Percentiles rank a stretch among this genome's conserved stretches.
phyloP scores from a whole-genome alignment of 179 eudicot species.

The Amaranthus tricolor region DNA sequence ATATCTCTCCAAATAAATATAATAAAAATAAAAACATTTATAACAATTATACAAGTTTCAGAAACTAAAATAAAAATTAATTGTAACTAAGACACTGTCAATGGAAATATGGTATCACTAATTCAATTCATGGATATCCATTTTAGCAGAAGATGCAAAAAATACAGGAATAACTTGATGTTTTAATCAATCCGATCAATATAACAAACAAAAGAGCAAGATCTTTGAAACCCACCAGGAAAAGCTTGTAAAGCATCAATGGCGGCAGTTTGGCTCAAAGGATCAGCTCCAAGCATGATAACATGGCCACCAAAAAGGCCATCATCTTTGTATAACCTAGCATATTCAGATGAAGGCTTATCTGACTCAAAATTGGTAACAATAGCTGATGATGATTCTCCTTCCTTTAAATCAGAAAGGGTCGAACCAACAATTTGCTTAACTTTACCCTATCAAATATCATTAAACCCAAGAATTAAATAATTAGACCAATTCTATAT shows the following conservation, averaged over 20 bases:
- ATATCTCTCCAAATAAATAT: too few species aligned
- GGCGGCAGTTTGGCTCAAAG: slow-evolving; percentile 69
- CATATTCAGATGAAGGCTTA: slow-evolving; percentile 78
- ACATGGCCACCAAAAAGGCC: slow-evolving; percentile 88
- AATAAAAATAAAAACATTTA: too few species aligned
- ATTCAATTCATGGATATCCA: not conserved
- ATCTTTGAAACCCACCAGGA: slow-evolving; percentile 55
- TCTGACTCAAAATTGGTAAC: slow-evolving; percentile 94
- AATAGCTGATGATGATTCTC: slow-evolving; percentile 37
- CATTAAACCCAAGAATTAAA: slow-evolving; percentile 19
- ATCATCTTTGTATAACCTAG: slow-evolving; percentile 74
- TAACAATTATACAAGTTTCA: not conserved
- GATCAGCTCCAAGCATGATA: slow-evolving; percentile 95
- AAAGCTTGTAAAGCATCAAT: slow-evolving; percentile 75
- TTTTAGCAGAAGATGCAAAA: not conserved
- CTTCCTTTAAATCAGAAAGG: slow-evolving; percentile 62
- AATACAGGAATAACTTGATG: not conserved
- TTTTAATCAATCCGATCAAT: not conserved
- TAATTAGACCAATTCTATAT: not conserved
- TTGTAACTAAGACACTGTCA: not conserved
- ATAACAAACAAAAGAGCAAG: not conserved
- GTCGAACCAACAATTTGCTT: slow-evolving; percentile 98
- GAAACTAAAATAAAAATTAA: not conserved
- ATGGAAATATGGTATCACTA: not conserved
- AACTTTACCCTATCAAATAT: slow-evolving; percentile 71